Conservation (phyloP, 2,329 filamentous ascomycete genomes). For the Neonectria punicea region DNA sequence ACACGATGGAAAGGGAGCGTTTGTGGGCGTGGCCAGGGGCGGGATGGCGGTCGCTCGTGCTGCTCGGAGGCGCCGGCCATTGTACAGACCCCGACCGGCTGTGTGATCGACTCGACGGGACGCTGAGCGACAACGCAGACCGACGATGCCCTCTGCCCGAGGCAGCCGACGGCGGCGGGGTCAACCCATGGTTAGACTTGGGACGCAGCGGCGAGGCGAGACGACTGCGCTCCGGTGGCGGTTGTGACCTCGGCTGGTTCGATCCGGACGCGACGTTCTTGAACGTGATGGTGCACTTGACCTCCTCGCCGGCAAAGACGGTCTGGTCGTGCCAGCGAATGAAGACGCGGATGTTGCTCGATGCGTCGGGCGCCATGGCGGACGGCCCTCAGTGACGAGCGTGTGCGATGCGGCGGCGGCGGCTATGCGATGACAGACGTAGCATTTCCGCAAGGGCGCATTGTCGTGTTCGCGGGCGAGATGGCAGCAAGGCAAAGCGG, state of each 20-base stretch:
- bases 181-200: constrained; percentile 57
- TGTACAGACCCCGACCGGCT: constrained; percentile 60
- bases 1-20: constrained; percentile 84
- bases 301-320: constrained; percentile 95
- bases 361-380: constrained; percentile 61
- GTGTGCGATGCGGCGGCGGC: constrained; percentile 40
- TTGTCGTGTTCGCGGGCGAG: constrained; percentile 27
- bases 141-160: constrained; percentile 67
- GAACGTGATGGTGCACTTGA: constrained; percentile 96
- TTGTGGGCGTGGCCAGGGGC: constrained; percentile 70
- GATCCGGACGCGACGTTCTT: constrained; percentile 76
- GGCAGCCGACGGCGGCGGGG: constrained; percentile 55
- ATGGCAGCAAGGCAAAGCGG: constrained; percentile 3
- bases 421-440: constrained; percentile 40
- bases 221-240: constrained; percentile 48
- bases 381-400: constrained; percentile 46
- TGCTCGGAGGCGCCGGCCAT: constrained; percentile 53
- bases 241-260: constrained; percentile 44
- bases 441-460: constrained; percentile 45
- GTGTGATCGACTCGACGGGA: constrained; percentile 57
- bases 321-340: constrained; percentile 94
- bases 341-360: constrained; percentile 88
- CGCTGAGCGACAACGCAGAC: constrained; percentile 73
- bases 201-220: constrained; percentile 56
- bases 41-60: constrained; percentile 41